These are phyloP conservation scores for Monilinia fructicola DNA, from an alignment of 2,329 filamentous ascomycete species.

Conservation along the genomic window DNA sequence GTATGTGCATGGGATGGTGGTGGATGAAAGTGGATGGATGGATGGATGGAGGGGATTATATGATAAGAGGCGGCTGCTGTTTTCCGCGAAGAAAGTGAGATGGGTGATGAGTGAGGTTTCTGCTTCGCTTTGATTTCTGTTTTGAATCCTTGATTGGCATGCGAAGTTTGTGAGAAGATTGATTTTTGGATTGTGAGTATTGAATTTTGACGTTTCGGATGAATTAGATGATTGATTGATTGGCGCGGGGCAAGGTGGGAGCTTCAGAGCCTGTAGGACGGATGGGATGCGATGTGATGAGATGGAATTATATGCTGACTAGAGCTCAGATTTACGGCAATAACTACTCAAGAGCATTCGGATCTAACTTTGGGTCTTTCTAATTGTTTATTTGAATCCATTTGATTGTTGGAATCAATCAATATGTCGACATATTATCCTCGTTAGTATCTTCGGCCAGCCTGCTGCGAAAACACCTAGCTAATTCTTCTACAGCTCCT, in stretches of 20 bases:
- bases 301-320: slow-evolving; percentile 17
- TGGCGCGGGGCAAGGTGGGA: slow-evolving; percentile 19
- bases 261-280: neutral
- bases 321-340: neutral
- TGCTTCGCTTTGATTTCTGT: neutral
- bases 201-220: neutral
- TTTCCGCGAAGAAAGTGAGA: neutral
- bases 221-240: neutral
- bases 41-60: slow-evolving; percentile 1
- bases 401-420: neutral
- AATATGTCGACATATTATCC: slow-evolving; percentile 41
- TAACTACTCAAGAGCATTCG: neutral
- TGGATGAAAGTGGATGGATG: neutral
- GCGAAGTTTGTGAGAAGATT: neutral
- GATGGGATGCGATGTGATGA: neutral
- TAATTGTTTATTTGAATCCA: neutral
- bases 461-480: slow-evolving; percentile 20
- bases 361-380: neutral
- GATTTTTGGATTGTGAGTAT: neutral
- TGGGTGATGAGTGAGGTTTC: neutral
- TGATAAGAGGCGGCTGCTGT: slow-evolving; percentile 10
- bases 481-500: slow-evolving; percentile 37
- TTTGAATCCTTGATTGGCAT: neutral
- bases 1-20: neutral
- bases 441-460: slow-evolving; percentile 35